Evolutionary conservation across 2,329 filamentous ascomycete species (phyloP), one percentile per base, ranked within the genome.

Genomic region (Clonostachys solani): DNA sequence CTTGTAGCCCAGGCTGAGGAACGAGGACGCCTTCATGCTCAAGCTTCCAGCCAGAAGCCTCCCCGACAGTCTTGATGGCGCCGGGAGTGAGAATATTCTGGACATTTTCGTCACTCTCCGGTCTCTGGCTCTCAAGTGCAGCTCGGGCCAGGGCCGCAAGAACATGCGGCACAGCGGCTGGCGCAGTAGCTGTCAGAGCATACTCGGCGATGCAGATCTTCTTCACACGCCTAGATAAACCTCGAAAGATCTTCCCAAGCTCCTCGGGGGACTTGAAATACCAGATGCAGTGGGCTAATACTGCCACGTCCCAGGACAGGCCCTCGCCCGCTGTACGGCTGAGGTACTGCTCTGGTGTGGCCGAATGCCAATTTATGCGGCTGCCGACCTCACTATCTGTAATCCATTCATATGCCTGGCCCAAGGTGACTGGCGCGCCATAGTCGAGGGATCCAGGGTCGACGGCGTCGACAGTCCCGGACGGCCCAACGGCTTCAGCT

Each of bases 401-500:
- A 42, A 81, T 67, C 47, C 72, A 62, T 4, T 50, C 45, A 53
- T 80, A 77, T 4, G 75, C 70, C 54, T 80, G 64, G 33, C 62
- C 66, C 5, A 81, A 65, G 2, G 74, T 79, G 49, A 66, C 72
- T 2, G 75, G 70, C n/a, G 65, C 53, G 42, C 73, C 73, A 56
- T 81, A 82, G 52, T 74, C 66, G 8, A 69, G 58, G 1, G 62
- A 54, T 0, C 69, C 78, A 2, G 77, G 78, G 60, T 83, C 79
- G 29, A 81, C 58, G 5, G 75, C 78, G 45, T 72, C 70, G 13
- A 81, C 63, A 42, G 60, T 62, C 1, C 77, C 75, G 0, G 59
- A 33, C 12, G 66, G 55, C 4, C 73, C 71, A 2, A 77, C 68
- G 17, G 56, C 68, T 53, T 68, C 57, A 42, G 79, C 80, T 16